These are phyloP conservation scores for Trametes meyenii DNA, from an alignment of 768 basidiomycete genomes.

Conservation along the genomic window DNA sequence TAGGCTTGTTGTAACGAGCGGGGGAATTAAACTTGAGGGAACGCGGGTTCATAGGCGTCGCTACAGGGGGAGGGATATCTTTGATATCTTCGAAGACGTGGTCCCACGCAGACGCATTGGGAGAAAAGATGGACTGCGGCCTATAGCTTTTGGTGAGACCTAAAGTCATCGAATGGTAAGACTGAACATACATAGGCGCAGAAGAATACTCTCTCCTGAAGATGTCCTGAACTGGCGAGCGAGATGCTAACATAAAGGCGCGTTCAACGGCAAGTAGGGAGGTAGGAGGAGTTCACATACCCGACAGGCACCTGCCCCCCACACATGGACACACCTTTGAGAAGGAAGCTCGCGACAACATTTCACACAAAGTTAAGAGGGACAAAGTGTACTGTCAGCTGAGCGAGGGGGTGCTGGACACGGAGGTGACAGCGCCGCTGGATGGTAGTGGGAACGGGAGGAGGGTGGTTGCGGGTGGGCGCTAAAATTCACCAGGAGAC, in stretches of 20 bases:
- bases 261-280: neutral
- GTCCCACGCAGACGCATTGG: conserved; percentile 48
- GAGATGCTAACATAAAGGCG: neutral
- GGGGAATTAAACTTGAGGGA: conserved; percentile 7
- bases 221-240: neutral
- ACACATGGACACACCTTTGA: conserved; percentile 17
- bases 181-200: neutral
- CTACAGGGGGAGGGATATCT: conserved; percentile 32
- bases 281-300: neutral
- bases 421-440: too few relatives aligned
- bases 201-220: neutral
- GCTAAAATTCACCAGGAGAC: too few relatives aligned
- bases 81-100: conserved; percentile 54
- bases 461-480: too few relatives aligned
- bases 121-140: conserved; percentile 33
- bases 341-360: conserved; percentile 10
- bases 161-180: neutral
- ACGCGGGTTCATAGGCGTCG: conserved; percentile 20
- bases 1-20: conserved; percentile 4
- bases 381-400: too few relatives aligned
- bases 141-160: neutral
- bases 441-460: too few relatives aligned
- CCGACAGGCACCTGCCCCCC: conserved; percentile 14
- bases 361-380: neutral
- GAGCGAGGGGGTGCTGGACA: too few relatives aligned